These are phyloP conservation scores for Sequoiadendron giganteum DNA, from an alignment of 75 land plant species.

Conservation along the genomic window DNA sequence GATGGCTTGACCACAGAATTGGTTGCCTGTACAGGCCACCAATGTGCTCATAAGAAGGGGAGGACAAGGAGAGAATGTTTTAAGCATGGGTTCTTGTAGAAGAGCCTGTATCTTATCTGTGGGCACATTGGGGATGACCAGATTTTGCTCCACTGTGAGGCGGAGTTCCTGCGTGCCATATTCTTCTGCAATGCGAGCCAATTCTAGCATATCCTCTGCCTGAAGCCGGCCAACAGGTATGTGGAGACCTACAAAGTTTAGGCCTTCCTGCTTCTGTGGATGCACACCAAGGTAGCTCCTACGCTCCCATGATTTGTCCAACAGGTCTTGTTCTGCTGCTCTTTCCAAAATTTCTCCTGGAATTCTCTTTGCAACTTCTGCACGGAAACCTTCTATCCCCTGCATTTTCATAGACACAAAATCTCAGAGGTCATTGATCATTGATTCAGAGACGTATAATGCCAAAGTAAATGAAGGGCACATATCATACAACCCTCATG, in stretches of 20 bases:
- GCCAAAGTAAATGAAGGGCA: background rate
- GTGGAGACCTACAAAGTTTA: slow-evolving; percentile 84
- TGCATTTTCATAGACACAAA: slow-evolving; percentile 25
- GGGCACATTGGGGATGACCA: slow-evolving; percentile 80
- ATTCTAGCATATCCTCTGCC: slow-evolving; percentile 87
- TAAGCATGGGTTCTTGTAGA: slow-evolving; percentile 62
- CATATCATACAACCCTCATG: background rate
- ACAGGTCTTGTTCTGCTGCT: slow-evolving; percentile 64
- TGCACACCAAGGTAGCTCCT: slow-evolving; percentile 88
- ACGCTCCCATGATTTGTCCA: slow-evolving; percentile 73
- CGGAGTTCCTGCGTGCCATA: slow-evolving; percentile 92
- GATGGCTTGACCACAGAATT: slow-evolving; percentile 97
- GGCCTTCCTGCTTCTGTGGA: slow-evolving; percentile 88
- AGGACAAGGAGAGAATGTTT: slow-evolving; percentile 68
- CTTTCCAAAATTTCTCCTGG: slow-evolving; percentile 46
- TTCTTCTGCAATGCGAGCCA: slow-evolving; percentile 86
- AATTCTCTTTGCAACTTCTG: slow-evolving; percentile 90
- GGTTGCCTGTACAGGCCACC: slow-evolving; percentile 98
- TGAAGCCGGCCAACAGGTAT: slow-evolving; percentile 95
- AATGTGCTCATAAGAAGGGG: slow-evolving; percentile 61
- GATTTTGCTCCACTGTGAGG: slow-evolving; percentile 94
- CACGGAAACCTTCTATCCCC: slow-evolving; percentile 90
- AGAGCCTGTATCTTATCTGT: slow-evolving; percentile 50
- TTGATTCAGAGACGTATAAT: background rate
- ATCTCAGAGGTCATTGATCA: background rate